phyloP scores from a whole-genome alignment of 2,329 filamentous ascomycete genomes.

The Metarhizium humberi region DNA sequence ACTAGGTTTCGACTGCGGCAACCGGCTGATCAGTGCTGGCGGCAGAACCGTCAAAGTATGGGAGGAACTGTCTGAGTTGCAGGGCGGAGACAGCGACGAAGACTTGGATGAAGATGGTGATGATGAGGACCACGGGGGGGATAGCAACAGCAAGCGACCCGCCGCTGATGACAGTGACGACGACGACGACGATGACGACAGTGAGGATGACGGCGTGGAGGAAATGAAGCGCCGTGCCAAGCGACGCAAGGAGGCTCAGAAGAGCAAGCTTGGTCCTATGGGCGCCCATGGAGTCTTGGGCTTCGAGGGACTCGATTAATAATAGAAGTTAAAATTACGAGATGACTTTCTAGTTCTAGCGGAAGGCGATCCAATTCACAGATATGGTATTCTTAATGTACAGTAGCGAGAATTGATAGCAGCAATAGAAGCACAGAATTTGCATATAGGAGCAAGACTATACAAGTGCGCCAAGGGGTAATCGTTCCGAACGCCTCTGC shows the following conservation, averaged over 20 bases:
- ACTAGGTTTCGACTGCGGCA: slow-evolving; percentile 74
- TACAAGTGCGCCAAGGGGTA: too few relatives aligned
- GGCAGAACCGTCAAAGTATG: slow-evolving; percentile 84
- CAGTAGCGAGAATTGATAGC: too few relatives aligned
- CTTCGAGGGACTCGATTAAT: slow-evolving; percentile 37
- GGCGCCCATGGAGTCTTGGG: slow-evolving; percentile 42
- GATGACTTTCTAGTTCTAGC: neutral
- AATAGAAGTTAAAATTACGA: neutral
- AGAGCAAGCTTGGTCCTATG: slow-evolving; percentile 35
- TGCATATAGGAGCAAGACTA: too few relatives aligned
- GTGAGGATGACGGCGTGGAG: slow-evolving; percentile 20
- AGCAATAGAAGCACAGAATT: too few relatives aligned
- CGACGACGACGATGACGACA: slow-evolving; percentile 31
- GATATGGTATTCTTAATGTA: neutral
- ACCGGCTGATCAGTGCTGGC: slow-evolving; percentile 82
- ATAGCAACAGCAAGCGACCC: slow-evolving; percentile 34
- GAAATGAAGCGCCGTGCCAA: slow-evolving; percentile 37
- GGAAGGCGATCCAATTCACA: neutral
- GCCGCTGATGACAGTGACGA: slow-evolving; percentile 39
- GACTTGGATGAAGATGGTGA: slow-evolving; percentile 38
- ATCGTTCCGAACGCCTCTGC: too few relatives aligned
- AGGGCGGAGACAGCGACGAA: slow-evolving; percentile 32
- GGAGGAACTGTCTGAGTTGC: slow-evolving; percentile 63
- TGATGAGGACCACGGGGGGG: slow-evolving; percentile 26
- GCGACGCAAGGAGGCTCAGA: slow-evolving; percentile 31